Percentiles rank a stretch among this genome's conserved stretches.
Evolutionary conservation across 768 basidiomycete genomes (phyloP).

Genomic region (Clavulina sp.): DNA sequence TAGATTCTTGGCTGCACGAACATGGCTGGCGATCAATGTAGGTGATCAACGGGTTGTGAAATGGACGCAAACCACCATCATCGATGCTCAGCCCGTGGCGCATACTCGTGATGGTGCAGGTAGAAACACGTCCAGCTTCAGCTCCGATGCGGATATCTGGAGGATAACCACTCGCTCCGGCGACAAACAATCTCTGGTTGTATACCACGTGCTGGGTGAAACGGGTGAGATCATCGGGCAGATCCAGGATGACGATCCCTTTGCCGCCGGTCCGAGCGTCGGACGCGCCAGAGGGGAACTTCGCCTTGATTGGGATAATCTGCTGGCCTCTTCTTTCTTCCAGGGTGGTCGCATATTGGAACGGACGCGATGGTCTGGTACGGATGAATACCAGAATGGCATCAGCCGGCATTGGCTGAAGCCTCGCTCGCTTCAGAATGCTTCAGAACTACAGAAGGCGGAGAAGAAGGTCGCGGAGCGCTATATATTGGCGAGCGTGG

Average conservation of each 20-base stretch:
- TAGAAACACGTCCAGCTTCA: no score
- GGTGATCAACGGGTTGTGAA: not conserved
- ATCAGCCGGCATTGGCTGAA: slow-evolving; percentile 50
- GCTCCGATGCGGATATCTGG: slow-evolving; percentile 41
- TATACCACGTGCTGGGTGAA: slow-evolving; percentile 42
- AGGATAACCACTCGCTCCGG: slow-evolving; percentile 17
- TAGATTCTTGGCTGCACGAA: not conserved
- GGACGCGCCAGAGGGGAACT: slow-evolving; percentile 7
- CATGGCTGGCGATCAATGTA: not conserved
- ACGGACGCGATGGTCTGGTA: slow-evolving; percentile 43
- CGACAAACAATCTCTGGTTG: slow-evolving; percentile 13
- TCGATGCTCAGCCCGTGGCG: slow-evolving; percentile 23
- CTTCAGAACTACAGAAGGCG: slow-evolving; percentile 17
- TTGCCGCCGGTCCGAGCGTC: slow-evolving; percentile 13
- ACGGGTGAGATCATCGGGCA: slow-evolving; percentile 42
- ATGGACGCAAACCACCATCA: slow-evolving; percentile 26
- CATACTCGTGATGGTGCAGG: no score
- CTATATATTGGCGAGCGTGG: slow-evolving; percentile 52
- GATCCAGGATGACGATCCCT: not conserved
- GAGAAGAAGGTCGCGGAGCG: slow-evolving; percentile 37
- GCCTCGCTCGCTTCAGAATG: slow-evolving; percentile 28
- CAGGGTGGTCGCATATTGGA: slow-evolving; percentile 21
- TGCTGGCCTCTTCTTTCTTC: slow-evolving; percentile 29
- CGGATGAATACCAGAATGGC: slow-evolving; percentile 51
- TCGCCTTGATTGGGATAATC: slow-evolving; percentile 41